Evolutionary conservation across 805 yeast species (phyloP).

Genomic region (Saturnispora mendoncae): DNA sequence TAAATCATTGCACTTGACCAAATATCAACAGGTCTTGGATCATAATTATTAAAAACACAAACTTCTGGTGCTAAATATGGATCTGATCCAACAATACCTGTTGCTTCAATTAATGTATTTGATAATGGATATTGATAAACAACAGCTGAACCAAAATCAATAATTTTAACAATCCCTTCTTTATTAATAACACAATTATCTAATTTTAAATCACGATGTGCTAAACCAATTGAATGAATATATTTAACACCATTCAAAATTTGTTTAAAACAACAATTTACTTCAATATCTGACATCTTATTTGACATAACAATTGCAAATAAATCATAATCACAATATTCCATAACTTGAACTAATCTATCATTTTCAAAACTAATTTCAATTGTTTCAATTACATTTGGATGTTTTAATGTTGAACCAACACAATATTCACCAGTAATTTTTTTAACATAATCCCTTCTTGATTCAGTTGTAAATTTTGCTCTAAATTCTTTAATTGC

Average conservation of each 20-base stretch:
- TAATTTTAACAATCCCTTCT: conserved; percentile 79
- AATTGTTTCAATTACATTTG: conserved; percentile 83
- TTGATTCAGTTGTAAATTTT: conserved; percentile 61
- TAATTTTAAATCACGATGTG: conserved; percentile 84
- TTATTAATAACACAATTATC: conserved; percentile 85
- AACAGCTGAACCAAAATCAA: conserved; percentile 91
- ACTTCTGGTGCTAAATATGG: conserved; percentile 92
- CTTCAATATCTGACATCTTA: conserved; percentile 71
- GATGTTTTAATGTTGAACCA: conserved; percentile 82
- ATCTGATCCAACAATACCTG: conserved; percentile 82
- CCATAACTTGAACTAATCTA: conserved; percentile 80
- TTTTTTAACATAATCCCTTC: conserved; percentile 82
- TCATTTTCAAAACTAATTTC: conserved; percentile 87
- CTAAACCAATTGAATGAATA: conserved; percentile 75
- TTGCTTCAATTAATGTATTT: conserved; percentile 61
- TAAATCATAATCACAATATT: conserved; percentile 85
- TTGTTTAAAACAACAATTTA: conserved; percentile 85
- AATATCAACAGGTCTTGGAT: conserved; percentile 87
- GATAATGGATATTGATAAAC: conserved; percentile 84
- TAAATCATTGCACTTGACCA: conserved; percentile 91
- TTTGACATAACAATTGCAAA: conserved; percentile 94
- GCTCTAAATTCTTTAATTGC: conserved; percentile 91
- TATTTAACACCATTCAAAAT: conserved; percentile 73
- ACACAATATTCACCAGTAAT: conserved; percentile 93
- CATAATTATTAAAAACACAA: conserved; percentile 70